Conservation (phyloP, 2,329 filamentous ascomycete species). For the Alternaria sp. region DNA sequence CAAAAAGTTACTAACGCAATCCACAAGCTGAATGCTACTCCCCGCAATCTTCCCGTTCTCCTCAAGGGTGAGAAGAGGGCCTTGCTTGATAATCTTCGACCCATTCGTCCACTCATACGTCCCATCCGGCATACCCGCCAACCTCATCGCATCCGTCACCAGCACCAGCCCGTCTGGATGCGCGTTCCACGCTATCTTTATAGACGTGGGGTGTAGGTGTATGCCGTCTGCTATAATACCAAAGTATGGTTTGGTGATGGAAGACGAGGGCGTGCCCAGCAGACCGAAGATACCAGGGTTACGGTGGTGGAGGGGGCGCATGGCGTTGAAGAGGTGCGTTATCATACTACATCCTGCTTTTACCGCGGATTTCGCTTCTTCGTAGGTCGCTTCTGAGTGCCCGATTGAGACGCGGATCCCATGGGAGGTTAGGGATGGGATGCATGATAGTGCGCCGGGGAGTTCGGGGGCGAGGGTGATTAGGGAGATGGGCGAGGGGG, state of each 20-base stretch:
- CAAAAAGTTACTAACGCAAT: conserved; percentile 83
- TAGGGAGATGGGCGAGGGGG: conserved; percentile 67
- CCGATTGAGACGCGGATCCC: conserved; percentile 82
- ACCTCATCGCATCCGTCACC: conserved; percentile 90
- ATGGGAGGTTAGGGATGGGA: conserved; percentile 64
- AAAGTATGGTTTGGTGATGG: conserved; percentile 70
- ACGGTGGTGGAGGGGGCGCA: conserved; percentile 87
- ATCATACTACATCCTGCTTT: conserved; percentile 81
- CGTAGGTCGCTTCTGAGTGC: conserved; percentile 86
- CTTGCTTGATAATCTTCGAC: conserved; percentile 71
- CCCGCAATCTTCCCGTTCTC: conserved; percentile 66
- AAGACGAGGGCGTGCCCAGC: conserved; percentile 61
- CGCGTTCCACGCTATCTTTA: conserved; percentile 87
- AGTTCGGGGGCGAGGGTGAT: conserved; percentile 87
- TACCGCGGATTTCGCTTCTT: conserved; percentile 75
- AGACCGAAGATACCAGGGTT: conserved; percentile 91
- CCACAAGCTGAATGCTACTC: conserved; percentile 74
- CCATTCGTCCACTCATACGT: conserved; percentile 85
- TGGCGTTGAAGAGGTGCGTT: conserved; percentile 93
- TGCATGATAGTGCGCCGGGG: conserved; percentile 70
- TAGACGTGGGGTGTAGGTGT: conserved; percentile 84
- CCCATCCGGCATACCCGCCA: conserved; percentile 83
- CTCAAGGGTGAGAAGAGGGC: conserved; percentile 74
- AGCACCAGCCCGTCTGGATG: conserved; percentile 85
- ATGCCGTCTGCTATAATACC: conserved; percentile 91